Conservation (phyloP, 108 stramenopile species). For the Skeletonema tropicum region DNA sequence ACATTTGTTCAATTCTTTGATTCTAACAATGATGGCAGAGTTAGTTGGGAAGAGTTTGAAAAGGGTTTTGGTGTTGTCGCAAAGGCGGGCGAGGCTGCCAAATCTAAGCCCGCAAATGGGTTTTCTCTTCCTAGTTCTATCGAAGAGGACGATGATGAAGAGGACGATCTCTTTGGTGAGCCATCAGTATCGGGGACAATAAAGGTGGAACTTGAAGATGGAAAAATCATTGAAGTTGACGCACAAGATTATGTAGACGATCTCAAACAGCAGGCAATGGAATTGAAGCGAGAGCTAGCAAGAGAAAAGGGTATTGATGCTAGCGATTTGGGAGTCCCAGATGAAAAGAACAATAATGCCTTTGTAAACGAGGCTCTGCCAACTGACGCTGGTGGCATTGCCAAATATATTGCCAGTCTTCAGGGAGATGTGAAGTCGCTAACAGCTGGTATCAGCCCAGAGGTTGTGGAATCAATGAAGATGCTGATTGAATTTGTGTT, state of each 20-base stretch:
- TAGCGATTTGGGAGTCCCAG: conserved; percentile 20
- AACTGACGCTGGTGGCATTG: conserved; percentile 54
- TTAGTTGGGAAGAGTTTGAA: conserved; percentile 86
- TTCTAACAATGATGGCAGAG: conserved; percentile 80
- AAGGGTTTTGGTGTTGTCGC: conserved; percentile 68
- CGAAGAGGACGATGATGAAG: conserved; percentile 55
- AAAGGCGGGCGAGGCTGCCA: conserved; percentile 10
- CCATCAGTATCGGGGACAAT: conserved; percentile 64
- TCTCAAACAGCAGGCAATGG: conserved; percentile 76
- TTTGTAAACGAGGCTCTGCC: conserved; percentile 14
- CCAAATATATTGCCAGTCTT: conserved; percentile 79
- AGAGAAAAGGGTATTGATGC: conserved; percentile 53
- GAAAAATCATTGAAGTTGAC: conserved; percentile 79
- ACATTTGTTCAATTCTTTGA: conserved; percentile 90
- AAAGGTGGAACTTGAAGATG: conserved; percentile 81
- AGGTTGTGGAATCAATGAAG: conserved; percentile 89
- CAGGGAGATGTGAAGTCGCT: conserved; percentile 79
- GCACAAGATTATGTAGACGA: conserved; percentile 85
- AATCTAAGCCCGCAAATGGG: conserved; percentile 17
- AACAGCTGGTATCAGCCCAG: conserved; percentile 81
- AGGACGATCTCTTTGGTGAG: conserved; percentile 22
- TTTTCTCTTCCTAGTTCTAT: conserved; percentile 23
- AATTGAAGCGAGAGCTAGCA: conserved; percentile 75
- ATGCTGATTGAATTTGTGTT: conserved; percentile 86
- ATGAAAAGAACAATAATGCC: conserved; percentile 1